phyloP scores from a whole-genome alignment of 2,329 filamentous ascomycete species.

The Whalleya microplaca region DNA sequence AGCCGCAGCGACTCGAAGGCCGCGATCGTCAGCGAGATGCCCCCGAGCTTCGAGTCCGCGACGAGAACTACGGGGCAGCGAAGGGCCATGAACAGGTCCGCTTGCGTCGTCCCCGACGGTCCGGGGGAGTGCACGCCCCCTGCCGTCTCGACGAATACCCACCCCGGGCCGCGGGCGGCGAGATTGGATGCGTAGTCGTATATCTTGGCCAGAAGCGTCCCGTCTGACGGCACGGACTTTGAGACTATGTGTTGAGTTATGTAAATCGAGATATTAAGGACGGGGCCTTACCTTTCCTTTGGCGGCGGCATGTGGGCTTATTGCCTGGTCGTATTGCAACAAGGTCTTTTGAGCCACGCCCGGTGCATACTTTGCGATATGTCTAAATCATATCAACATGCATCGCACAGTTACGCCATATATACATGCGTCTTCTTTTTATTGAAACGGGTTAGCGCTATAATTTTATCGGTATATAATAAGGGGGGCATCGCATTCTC shows the following conservation, averaged over 20 bases:
- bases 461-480: background rate
- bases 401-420: background rate
- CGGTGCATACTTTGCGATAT: slow-evolving; percentile 63
- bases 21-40: slow-evolving; percentile 79
- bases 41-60: slow-evolving; percentile 75
- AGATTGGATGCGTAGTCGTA: slow-evolving; percentile 49
- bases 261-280: background rate
- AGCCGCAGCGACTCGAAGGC: slow-evolving; percentile 78
- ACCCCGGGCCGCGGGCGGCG: slow-evolving; percentile 50
- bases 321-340: slow-evolving; percentile 72
- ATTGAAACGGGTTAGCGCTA: slow-evolving; percentile 6
- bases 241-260: slow-evolving; percentile 11
- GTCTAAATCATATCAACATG: slow-evolving; percentile 46
- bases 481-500: background rate
- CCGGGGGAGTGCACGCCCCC: slow-evolving; percentile 81
- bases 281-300: slow-evolving; percentile 44
- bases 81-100: slow-evolving; percentile 75
- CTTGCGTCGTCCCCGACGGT: slow-evolving; percentile 76
- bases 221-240: slow-evolving; percentile 54
- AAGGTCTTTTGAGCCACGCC: slow-evolving; percentile 58
- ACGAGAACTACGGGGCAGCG: slow-evolving; percentile 75
- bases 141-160: slow-evolving; percentile 78
- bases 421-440: slow-evolving; percentile 1
- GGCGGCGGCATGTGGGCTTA: slow-evolving; percentile 79
- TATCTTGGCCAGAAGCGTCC: slow-evolving; percentile 53